Conservation (phyloP, 345 rosid genomes). For the Iberis pinnata region DNA sequence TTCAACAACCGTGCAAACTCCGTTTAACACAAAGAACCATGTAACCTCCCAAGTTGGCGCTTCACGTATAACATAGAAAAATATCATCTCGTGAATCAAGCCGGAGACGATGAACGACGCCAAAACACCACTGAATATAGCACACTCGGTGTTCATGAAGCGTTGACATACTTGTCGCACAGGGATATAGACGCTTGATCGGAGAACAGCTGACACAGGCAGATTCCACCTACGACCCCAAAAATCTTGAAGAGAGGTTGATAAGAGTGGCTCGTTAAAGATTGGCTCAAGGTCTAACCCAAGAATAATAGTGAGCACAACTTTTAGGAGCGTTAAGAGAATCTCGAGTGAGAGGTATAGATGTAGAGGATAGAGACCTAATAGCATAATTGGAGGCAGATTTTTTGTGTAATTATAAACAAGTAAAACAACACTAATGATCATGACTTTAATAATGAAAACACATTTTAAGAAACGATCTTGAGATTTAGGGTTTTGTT, state of each 20-base stretch:
- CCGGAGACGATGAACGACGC: conserved; percentile 27
- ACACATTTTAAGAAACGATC: conserved; percentile 11
- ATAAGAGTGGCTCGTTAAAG: conserved; percentile 35
- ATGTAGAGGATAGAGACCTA: conserved; percentile 8
- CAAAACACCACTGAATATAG: not conserved
- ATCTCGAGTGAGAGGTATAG: conserved; percentile 28
- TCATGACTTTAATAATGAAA: conserved; percentile 24
- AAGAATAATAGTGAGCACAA: not conserved
- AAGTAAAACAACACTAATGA: conserved; percentile 14
- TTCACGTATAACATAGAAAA: conserved; percentile 14
- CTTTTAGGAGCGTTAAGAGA: conserved; percentile 7
- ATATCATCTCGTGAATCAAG: conserved; percentile 30
- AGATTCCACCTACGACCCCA: conserved; percentile 58
- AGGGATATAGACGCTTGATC: conserved; percentile 30
- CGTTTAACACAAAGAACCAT: conserved; percentile 33
- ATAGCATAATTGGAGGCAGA: not conserved
- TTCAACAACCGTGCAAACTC: conserved; percentile 26
- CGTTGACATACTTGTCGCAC: not conserved
- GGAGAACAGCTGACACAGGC: conserved; percentile 32
- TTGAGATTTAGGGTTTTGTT: conserved; percentile 22
- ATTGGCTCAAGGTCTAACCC: conserved; percentile 31
- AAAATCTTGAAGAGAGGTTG: conserved; percentile 51
- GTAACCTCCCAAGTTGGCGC: conserved; percentile 33
- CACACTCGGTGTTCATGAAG: not conserved
- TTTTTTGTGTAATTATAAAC: not conserved